phyloP scores from a whole-genome alignment of 805 yeast species.

The Metschnikowia proteae region DNA sequence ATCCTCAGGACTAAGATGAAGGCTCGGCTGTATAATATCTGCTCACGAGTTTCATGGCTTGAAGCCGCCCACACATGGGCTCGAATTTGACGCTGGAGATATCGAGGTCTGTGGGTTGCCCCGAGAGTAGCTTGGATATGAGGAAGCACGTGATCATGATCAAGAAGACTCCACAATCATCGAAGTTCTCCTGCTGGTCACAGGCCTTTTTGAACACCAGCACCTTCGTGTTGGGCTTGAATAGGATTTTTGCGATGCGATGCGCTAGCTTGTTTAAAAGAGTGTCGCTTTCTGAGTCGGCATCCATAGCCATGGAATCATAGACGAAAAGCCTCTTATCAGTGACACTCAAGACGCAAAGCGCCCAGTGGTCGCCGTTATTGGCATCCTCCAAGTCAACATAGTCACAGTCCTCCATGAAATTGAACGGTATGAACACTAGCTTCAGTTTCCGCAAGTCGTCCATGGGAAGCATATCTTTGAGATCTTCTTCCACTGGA shows the following conservation, averaged over 20 bases:
- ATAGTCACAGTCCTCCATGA: constrained; percentile 39
- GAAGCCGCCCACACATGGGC: constrained; percentile 32
- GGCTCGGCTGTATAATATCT: not conserved
- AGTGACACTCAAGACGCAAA: constrained; percentile 49
- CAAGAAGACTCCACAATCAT: constrained; percentile 58
- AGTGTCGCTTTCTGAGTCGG: constrained; percentile 29
- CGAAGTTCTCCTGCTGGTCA: constrained; percentile 62
- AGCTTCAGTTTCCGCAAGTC: constrained; percentile 37
- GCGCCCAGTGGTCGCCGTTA: constrained; percentile 77
- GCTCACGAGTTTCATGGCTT: constrained; percentile 11
- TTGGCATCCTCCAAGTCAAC: constrained; percentile 51
- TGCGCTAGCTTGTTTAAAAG: constrained; percentile 25
- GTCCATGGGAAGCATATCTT: constrained; percentile 31
- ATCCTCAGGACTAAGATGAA: not conserved
- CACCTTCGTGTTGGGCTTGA: constrained; percentile 23
- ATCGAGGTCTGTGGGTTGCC: constrained; percentile 33
- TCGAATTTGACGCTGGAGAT: constrained; percentile 41
- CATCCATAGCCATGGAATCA: constrained; percentile 48
- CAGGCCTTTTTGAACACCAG: constrained; percentile 33
- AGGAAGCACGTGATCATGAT: constrained; percentile 37
- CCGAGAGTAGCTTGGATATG: constrained; percentile 25
- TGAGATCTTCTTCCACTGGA: constrained; percentile 36
- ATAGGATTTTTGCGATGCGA: constrained; percentile 21
- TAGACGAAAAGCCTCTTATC: constrained; percentile 50
- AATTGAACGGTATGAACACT: constrained; percentile 67